Conservation (phyloP, 140 eudicot genomes). For the Ambrosia hybrid region DNA sequence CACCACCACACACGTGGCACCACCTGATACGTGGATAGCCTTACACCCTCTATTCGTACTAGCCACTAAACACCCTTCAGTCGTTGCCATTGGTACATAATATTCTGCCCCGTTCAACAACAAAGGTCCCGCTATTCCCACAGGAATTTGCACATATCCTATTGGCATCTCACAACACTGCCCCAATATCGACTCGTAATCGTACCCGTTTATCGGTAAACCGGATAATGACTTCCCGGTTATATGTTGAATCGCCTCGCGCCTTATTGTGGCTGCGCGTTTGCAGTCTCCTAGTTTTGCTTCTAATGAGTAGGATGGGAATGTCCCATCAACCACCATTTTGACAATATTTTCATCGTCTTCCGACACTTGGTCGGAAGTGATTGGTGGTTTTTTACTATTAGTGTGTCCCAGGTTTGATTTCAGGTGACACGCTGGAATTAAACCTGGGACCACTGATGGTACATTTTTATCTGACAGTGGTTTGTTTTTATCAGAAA, state of each 20-base stretch:
- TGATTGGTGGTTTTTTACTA: neutral
- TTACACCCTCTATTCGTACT: constrained; percentile 45
- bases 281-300: constrained; percentile 30
- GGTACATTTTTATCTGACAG: too few relatives aligned
- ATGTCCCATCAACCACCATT: constrained; percentile 17
- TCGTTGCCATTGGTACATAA: constrained; percentile 44
- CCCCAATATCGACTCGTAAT: constrained; percentile 37
- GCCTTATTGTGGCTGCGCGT: constrained; percentile 25
- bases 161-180: constrained; percentile 52
- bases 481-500: too few relatives aligned
- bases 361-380: neutral
- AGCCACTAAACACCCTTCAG: constrained; percentile 45
- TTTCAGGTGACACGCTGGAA: too few relatives aligned
- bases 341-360: constrained; percentile 21
- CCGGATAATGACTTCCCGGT: constrained; percentile 29
- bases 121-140: constrained; percentile 45
- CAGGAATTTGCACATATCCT: constrained; percentile 46
- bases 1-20: constrained; percentile 32
- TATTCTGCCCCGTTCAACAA: constrained; percentile 31
- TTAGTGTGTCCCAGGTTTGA: too few relatives aligned
- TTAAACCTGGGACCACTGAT: too few relatives aligned
- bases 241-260: constrained; percentile 27
- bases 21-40: constrained; percentile 36
- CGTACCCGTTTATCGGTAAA: constrained; percentile 38
- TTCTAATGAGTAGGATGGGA: constrained; percentile 25